Base-by-base conservation (phyloP, 129 eudicot species). In the Saposhnikovia divaricata region DNA sequence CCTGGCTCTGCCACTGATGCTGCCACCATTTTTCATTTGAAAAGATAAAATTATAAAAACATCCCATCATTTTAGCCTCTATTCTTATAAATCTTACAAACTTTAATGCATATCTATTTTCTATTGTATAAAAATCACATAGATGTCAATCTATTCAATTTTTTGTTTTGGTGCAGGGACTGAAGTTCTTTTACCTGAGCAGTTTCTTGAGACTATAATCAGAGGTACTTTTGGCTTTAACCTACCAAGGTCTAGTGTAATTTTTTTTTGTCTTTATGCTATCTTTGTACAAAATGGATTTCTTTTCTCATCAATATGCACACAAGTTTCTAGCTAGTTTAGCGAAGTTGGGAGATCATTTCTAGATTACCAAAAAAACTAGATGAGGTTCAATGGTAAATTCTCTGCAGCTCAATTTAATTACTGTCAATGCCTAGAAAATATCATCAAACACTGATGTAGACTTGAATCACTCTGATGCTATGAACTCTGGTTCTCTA, bases 161-260 rank as follows among this genome's bases (percentile, higher is more conserved):
- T 11, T 79, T 83, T n/a, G 77, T 47, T 78, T 45, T 76, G 79
- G 76, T 82, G 85, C 87, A 92, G 98, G 97, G 31, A 88, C 91
- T 70, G 88, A 95, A 80, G 85, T 92, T 69, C 74, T 95, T 85
- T 84, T 84, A 86, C 90, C 90, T 1, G 97, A 95, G 82, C 92
- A 84, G 80, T 88, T 91, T 80, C 99, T 92, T 76, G 99, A 95
- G 87, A 87, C 91, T 76, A 81, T 95, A 81, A 95, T 95, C 69
- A 81, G 86, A 92, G 98, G 98, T 95, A 84, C 63, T 77, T 61
- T 18, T 53, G 38, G 55, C 61, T 68, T 25, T 73, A 63, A 80
- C 44, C 28, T 59, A 39, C 70, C 11, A 66, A 55, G 63, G 31
- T 57, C 75, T 55, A 72, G 47, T 5, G 66, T 38, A 1, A 40